Conservation (phyloP, 768 basidiomycete genomes). For the Kwoniella dejecticola region DNA sequence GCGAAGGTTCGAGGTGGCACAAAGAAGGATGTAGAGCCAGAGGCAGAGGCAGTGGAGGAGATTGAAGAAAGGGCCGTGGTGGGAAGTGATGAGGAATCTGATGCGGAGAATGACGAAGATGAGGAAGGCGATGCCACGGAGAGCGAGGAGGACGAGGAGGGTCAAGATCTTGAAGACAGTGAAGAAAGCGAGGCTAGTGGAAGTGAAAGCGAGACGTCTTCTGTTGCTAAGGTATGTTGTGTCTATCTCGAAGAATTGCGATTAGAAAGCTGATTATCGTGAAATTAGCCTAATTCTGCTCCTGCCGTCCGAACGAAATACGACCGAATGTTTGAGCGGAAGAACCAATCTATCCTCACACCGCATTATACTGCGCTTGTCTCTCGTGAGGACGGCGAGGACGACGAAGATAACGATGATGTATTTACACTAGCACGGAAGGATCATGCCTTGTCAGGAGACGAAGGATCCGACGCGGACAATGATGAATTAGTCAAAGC, state of each 20-base stretch:
- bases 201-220: conserved; percentile 15
- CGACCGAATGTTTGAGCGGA: conserved; percentile 95
- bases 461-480: conserved; percentile 41
- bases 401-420: conserved; percentile 60
- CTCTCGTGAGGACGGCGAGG: conserved; percentile 62
- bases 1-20: conserved; percentile 69
- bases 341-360: conserved; percentile 89
- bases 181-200: conserved; percentile 10
- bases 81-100: conserved; percentile 35
- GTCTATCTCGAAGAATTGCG: neutral
- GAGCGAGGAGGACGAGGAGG: conserved; percentile 24
- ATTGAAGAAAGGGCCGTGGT: conserved; percentile 13
- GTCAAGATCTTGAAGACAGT: conserved; percentile 9
- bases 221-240: conserved; percentile 11
- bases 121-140: conserved; percentile 24
- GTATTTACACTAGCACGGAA: conserved; percentile 94
- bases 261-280: neutral
- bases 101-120: conserved; percentile 29
- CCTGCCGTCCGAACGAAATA: conserved; percentile 76
- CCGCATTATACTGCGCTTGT: conserved; percentile 87
- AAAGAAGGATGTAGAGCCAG: conserved; percentile 33
- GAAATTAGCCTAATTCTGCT: conserved; percentile 7
- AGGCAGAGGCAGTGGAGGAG: conserved; percentile 28
- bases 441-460: conserved; percentile 70
- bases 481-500: conserved; percentile 6